phyloP scores from a whole-genome alignment of 2,329 filamentous ascomycete genomes.

The Trichoderma hamatum region DNA sequence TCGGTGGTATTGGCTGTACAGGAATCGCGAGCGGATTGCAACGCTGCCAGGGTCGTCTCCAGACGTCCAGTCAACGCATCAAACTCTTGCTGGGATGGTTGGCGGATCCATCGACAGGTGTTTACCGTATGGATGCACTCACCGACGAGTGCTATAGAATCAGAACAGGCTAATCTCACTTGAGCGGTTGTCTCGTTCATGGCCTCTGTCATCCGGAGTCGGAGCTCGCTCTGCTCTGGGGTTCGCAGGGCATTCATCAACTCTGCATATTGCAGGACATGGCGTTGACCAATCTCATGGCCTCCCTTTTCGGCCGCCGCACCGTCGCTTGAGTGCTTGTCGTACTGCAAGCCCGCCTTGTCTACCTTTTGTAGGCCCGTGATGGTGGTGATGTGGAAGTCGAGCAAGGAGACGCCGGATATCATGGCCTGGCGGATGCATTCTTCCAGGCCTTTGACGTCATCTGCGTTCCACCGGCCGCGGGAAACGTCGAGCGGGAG shows the following conservation, averaged over 20 bases:
- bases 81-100: constrained; percentile 32
- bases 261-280: constrained; percentile 39
- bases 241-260: constrained; percentile 44
- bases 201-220: constrained; percentile 38
- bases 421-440: constrained; percentile 43
- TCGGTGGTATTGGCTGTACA: constrained; percentile 44
- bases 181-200: constrained; percentile 39
- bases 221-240: constrained; percentile 41
- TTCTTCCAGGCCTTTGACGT: constrained; percentile 44
- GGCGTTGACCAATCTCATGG: constrained; percentile 31
- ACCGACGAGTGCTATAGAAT: constrained; percentile 33
- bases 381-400: constrained; percentile 44
- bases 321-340: not conserved
- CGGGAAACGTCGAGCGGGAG: constrained; percentile 51
- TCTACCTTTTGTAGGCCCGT: constrained; percentile 32
- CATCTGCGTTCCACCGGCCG: constrained; percentile 49
- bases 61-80: constrained; percentile 31
- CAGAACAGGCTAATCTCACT: constrained; percentile 32
- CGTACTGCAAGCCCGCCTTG: constrained; percentile 5
- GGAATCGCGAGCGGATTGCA: constrained; percentile 35
- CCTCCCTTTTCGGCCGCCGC: constrained; percentile 29
- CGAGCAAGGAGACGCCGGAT: constrained; percentile 42
- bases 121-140: constrained; percentile 37
- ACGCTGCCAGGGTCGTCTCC: constrained; percentile 31
- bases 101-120: constrained; percentile 37